Evolutionary conservation across 768 basidiomycete genomes (phyloP).

Genomic region (Phaffia australis): DNA sequence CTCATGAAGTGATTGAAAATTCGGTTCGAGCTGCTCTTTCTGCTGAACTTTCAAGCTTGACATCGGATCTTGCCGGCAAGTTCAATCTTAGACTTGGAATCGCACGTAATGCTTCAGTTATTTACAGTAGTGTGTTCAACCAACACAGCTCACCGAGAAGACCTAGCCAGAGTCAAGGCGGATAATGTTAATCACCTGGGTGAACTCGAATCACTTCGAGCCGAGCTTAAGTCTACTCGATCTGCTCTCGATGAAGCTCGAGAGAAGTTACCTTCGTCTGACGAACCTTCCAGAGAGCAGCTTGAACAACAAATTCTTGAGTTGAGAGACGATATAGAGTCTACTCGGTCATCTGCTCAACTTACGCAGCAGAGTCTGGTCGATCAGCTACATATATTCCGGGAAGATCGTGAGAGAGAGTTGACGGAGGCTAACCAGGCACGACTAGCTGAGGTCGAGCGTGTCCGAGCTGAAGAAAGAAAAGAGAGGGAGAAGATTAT

Average conservation of each 20-base stretch:
- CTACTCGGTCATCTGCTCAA: constrained; percentile 10
- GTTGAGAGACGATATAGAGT: background rate
- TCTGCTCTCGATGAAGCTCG: background rate
- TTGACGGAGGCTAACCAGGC: constrained; percentile 8
- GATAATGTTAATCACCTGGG: background rate
- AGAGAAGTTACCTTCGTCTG: background rate
- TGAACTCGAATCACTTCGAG: constrained; percentile 14
- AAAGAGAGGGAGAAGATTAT: background rate
- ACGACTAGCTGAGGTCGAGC: constrained; percentile 11
- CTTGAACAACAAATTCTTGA: constrained; percentile 8
- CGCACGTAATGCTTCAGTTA: background rate
- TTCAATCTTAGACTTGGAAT: background rate
- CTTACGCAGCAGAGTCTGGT: constrained; percentile 15
- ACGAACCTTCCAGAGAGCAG: background rate
- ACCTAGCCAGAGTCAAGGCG: constrained; percentile 5
- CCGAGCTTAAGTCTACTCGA: background rate
- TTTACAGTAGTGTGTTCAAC: too few relatives aligned
- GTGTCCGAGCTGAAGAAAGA: background rate
- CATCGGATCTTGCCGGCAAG: constrained; percentile 9
- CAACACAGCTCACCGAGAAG: constrained; percentile 12
- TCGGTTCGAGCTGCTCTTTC: constrained; percentile 13
- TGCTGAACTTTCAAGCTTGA: constrained; percentile 1
- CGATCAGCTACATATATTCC: constrained; percentile 13
- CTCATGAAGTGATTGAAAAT: constrained; percentile 8
- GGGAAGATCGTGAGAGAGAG: constrained; percentile 6